phyloP scores from a whole-genome alignment of 2,329 filamentous ascomycete genomes.

The Pseudogymnoascus pannorum region DNA sequence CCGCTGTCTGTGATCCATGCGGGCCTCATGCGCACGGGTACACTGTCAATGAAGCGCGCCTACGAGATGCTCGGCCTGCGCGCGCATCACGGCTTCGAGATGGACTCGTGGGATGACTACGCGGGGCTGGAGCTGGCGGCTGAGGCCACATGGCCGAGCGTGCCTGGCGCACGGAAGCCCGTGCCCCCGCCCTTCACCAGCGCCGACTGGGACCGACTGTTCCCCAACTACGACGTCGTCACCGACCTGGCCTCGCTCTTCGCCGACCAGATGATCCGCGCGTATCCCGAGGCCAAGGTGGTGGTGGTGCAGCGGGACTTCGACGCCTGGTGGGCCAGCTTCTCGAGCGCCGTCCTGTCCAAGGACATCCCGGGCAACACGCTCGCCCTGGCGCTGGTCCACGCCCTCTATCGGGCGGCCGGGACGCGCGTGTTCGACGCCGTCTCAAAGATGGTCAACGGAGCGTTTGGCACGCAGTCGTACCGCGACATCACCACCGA shows the following conservation, averaged over 20 bases:
- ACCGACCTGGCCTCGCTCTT: constrained; percentile 18
- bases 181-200: constrained; percentile 22
- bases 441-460: constrained; percentile 5
- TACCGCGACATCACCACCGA: background rate
- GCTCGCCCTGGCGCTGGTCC: background rate
- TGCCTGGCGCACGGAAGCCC: background rate
- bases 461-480: background rate
- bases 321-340: constrained; percentile 12
- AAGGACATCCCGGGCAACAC: background rate
- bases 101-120: background rate
- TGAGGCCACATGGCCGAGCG: constrained; percentile 7
- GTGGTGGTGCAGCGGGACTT: constrained; percentile 11
- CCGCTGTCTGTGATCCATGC: constrained; percentile 10
- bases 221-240: constrained; percentile 20
- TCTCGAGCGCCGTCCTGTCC: background rate
- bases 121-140: background rate
- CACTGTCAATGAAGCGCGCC: constrained; percentile 8
- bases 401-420: background rate
- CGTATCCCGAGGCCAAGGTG: constrained; percentile 15
- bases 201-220: constrained; percentile 31
- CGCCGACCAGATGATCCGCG: constrained; percentile 17
- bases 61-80: constrained; percentile 12
- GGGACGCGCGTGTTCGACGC: background rate
- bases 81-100: constrained; percentile 5
- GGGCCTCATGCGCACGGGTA: constrained; percentile 11